Evolutionary conservation across 2,329 filamentous ascomycete species (phyloP).

Genomic region (Diaporthe nobilis): DNA sequence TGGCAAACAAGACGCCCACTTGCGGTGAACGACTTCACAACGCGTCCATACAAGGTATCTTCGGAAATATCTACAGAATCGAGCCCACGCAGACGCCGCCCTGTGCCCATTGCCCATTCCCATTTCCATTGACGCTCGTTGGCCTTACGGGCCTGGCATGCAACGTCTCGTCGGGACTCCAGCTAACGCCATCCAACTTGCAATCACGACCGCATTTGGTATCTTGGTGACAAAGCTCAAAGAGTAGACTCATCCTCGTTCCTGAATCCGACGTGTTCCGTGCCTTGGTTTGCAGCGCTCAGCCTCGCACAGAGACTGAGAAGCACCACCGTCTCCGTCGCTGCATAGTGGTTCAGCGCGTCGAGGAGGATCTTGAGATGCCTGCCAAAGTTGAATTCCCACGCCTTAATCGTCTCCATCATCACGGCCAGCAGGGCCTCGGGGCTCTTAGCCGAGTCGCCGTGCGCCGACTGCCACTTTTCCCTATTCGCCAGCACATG

Average conservation of each 20-base stretch:
- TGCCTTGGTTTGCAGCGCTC: slow-evolving; percentile 85
- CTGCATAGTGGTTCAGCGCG: slow-evolving; percentile 95
- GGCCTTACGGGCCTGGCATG: slow-evolving; percentile 6
- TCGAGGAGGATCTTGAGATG: slow-evolving; percentile 96
- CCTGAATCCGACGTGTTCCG: slow-evolving; percentile 72
- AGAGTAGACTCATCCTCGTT: slow-evolving; percentile 66
- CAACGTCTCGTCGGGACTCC: slow-evolving; percentile 6
- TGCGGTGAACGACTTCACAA: not conserved
- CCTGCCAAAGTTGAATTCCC: slow-evolving; percentile 92
- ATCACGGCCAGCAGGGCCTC: slow-evolving; percentile 67
- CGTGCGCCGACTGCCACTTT: slow-evolving; percentile 53
- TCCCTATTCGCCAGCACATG: slow-evolving; percentile 66
- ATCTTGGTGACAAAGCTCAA: slow-evolving; percentile 15
- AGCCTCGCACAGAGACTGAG: slow-evolving; percentile 87
- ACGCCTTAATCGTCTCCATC: slow-evolving; percentile 87
- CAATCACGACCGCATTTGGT: slow-evolving; percentile 4
- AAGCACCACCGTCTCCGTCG: slow-evolving; percentile 95
- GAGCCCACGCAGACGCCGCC: slow-evolving; percentile 10
- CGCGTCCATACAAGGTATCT: slow-evolving; percentile 34
- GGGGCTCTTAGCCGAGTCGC: slow-evolving; percentile 52
- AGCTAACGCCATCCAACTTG: slow-evolving; percentile 33
- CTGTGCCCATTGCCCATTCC: not conserved
- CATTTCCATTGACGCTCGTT: not conserved
- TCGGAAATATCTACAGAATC: slow-evolving; percentile 34
- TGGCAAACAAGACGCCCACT: not conserved